Base-by-base conservation (phyloP, 2,329 filamentous ascomycete genomes). In the Cercospora nicotianae region DNA sequence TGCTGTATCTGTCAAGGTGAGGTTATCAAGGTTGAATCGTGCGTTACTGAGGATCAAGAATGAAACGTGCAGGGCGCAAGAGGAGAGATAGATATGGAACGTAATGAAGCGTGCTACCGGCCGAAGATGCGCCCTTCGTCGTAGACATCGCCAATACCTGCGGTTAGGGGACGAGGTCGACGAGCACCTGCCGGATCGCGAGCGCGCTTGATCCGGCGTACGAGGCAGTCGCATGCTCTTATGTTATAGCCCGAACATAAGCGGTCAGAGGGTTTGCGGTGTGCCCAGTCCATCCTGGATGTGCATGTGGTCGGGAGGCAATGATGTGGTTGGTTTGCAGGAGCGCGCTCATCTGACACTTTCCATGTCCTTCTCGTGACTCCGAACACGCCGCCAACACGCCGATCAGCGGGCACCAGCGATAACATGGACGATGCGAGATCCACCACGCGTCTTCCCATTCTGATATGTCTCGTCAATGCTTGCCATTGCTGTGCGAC, bases 231-330 rank as follows among this genome's bases (percentile, higher is more conserved):
- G 28, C 16, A 55, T 57, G 39, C 42, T 57, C 28, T 58, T 39
- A 53, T 66, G 45, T 65, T 42, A 60, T 42, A 61, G 31, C 26
- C 63, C 63, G 63, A 59, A 28, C 33, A 45, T 65, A 65, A 65
- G 63, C 63, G 63, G 31, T 26, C 23, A 45, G 26, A 42, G 31
- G 57, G 31, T 36, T 30, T 36, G 23, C 61, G 31, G 12, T 39
- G 30, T n/a, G 55, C 55, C 6, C 28, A 53, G 26, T 31, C n/a
- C 48, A 59, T 64, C 48, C 61, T 42, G 31, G 62, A 31, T 45
- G 62, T 8, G 62, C 62, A 64, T 58, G 62, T 64, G 62, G 62
- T 39, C 48, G 31, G 45, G 26, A 20, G 30, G 28, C 12, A 5
- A 16, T 42, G 36, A 53, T 42, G 51, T 59, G 45, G 30, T 26